Evolutionary conservation across 2,329 filamentous ascomycete genomes (phyloP).

Genomic region (Aureobasidium musti): DNA sequence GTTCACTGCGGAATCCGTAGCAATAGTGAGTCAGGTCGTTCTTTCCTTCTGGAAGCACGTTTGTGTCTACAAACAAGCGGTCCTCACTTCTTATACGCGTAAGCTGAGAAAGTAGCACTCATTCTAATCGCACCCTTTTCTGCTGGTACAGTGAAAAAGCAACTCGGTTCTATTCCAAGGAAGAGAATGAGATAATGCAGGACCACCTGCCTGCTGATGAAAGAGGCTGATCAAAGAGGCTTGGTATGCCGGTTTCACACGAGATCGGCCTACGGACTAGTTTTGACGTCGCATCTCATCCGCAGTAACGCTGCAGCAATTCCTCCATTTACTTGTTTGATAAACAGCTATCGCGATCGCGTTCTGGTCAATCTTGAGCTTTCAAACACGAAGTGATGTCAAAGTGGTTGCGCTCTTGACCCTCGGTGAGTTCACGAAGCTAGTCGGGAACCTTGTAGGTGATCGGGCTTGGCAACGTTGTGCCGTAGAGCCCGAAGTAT

Average conservation of each 20-base stretch:
- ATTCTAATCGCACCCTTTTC: background rate
- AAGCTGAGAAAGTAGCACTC: background rate
- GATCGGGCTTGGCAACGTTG: conserved; percentile 14
- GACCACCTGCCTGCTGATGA: conserved; percentile 34
- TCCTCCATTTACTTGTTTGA: background rate
- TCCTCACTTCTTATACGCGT: background rate
- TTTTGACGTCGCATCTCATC: conserved; percentile 34
- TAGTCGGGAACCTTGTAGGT: background rate
- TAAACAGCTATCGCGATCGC: background rate
- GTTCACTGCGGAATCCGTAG: background rate
- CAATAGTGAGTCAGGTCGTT: background rate
- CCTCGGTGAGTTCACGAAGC: background rate
- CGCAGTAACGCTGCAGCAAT: background rate
- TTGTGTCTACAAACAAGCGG: background rate
- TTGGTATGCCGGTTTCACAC: conserved; percentile 39
- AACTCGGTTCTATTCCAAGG: background rate
- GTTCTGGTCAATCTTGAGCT: background rate
- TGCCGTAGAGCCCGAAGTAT: background rate
- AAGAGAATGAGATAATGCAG: conserved; percentile 37
- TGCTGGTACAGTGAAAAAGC: background rate
- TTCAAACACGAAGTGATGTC: background rate
- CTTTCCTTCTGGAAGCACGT: conserved; percentile 37
- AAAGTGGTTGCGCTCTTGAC: background rate
- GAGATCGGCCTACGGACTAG: conserved; percentile 37
- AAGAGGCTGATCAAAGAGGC: conserved; percentile 29